Conservation (phyloP, 176 grass and related monocot species). For the Saccharum spontaneum region DNA sequence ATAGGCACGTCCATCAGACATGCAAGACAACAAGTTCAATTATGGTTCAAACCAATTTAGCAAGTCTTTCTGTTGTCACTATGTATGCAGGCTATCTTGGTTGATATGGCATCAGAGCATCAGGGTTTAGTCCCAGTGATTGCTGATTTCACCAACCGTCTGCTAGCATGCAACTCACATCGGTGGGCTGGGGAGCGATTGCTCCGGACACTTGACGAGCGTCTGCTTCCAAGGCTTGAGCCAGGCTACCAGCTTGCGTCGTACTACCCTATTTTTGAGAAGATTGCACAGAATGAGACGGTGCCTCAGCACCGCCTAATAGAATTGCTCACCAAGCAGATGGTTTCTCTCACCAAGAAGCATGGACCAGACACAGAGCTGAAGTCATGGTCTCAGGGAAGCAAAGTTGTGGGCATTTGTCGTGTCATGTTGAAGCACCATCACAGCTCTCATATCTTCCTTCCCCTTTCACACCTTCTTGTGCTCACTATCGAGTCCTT, state of each 20-base stretch:
- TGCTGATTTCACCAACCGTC: constrained; percentile 61
- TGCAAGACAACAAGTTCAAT: constrained; percentile 11
- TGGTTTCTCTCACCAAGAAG: constrained; percentile 63
- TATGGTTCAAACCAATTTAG: background rate
- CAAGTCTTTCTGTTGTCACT: background rate
- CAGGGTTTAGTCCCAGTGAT: constrained; percentile 69
- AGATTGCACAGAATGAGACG: constrained; percentile 70
- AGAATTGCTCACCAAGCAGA: constrained; percentile 77
- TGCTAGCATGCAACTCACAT: constrained; percentile 72
- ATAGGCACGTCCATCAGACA: constrained; percentile 29
- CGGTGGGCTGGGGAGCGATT: constrained; percentile 50
- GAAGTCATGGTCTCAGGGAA: constrained; percentile 88
- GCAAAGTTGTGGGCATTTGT: constrained; percentile 79
- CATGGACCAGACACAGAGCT: constrained; percentile 66
- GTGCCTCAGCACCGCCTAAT: constrained; percentile 73
- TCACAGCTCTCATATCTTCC: constrained; percentile 69
- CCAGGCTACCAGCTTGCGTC: constrained; percentile 62
- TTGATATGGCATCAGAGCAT: constrained; percentile 70
- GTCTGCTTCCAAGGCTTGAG: constrained; percentile 77
- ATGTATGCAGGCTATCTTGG: constrained; percentile 65
- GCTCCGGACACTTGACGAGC: constrained; percentile 68
- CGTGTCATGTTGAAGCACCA: constrained; percentile 78
- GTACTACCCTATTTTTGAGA: constrained; percentile 88
- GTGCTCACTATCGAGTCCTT: constrained; percentile 66
- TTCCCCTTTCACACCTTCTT: constrained; percentile 65